Base-by-base conservation (phyloP, 208 protist species). In the Trypanosoma conorhini region DNA sequence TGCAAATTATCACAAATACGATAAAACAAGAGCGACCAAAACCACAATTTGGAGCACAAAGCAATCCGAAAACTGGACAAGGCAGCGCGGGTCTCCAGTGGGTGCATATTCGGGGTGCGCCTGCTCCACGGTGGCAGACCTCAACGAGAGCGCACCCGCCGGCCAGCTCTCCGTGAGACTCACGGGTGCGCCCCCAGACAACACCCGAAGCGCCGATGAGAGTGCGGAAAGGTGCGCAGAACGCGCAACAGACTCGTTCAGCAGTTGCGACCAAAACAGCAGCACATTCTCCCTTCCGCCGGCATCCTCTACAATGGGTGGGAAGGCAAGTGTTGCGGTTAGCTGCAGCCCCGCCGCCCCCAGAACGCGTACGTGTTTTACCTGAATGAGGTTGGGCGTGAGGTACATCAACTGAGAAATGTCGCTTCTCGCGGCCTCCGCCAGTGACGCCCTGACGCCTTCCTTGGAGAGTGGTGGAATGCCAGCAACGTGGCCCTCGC, bases 391-490 rank as follows among this genome's bases (percentile, higher is more conserved):
- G 31, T 67, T 67, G 10, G 62, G 22, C 8, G 62, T 67, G 19
- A 67, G 24, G 40, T 31, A 31, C 9, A 67, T 44, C 21, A 67
- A 21, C 22, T 57, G 5, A 12, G 62, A 67, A 24, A 67, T 50
- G 48, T 67, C 62, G 21, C 40, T 9, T 58, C 33, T 54, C 10
- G 48, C 62, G 5, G 62, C 42, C 33, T 30, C 22, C 35, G 26
- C 22, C n/a, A 67, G 21, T 7, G 33, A 54, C 48, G 48, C 48
- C 4, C 21, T 31, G 2, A 59, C 21, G 21, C 22, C 8, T 50
- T 17, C n/a, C 5, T 22, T 76, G 80, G 95, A 15, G 92, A 96
- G 5, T 95, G 80, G 70, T 96, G 87, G 72, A 96, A 96, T 28
- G 80, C 80, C 12, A 19, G 55, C 5, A 59, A 59, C 21, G 21